phyloP scores from a whole-genome alignment of 2,329 filamentous ascomycete genomes.

The Beauveria pseudobassiana region DNA sequence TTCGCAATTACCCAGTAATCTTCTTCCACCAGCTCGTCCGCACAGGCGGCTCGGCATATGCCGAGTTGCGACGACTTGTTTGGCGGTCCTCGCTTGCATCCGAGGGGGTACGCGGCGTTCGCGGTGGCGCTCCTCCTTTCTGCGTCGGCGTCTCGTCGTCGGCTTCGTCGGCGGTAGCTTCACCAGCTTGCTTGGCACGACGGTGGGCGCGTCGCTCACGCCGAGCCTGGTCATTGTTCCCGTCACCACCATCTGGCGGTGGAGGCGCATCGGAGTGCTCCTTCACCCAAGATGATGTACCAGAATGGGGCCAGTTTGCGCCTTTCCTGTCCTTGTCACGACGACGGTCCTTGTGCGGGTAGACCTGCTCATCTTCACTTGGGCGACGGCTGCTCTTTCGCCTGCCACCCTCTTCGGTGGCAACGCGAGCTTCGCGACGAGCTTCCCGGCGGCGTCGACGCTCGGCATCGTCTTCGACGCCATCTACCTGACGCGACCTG shows the following conservation, averaged over 20 bases:
- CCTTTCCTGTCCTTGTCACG: conserved; percentile 29
- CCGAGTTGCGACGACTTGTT: conserved; percentile 5
- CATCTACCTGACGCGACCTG: conserved; percentile 36
- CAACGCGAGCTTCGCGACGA: conserved; percentile 35
- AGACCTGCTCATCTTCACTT: conserved; percentile 35
- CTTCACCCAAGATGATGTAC: conserved; percentile 60
- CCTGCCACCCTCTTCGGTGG: conserved; percentile 29
- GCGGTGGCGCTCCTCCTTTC: conserved; percentile 36
- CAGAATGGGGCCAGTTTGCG: conserved; percentile 52
- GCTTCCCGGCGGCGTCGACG: conserved; percentile 42
- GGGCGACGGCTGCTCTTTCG: conserved; percentile 34
- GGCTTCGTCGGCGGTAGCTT: conserved; percentile 30
- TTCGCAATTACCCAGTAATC: conserved; percentile 10
- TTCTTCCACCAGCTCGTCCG: conserved; percentile 13
- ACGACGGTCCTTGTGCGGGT: conserved; percentile 33
- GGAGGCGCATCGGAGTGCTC: conserved; percentile 56
- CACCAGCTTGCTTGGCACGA: conserved; percentile 33
- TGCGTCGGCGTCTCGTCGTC: conserved; percentile 38
- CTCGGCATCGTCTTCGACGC: conserved; percentile 42
- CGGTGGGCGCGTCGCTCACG: conserved; percentile 42
- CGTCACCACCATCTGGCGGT: conserved; percentile 39
- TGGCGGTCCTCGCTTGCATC: conserved; percentile 9
- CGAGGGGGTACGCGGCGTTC: conserved; percentile 14
- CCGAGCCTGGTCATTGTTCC: conserved; percentile 41
- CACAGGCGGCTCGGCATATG: conserved; percentile 2